A percentile compares a stretch with the other conserved stretches of the same genome.
Conservation (phyloP, 495 filamentous ascomycete species). For the Penicillium ucsense region DNA sequence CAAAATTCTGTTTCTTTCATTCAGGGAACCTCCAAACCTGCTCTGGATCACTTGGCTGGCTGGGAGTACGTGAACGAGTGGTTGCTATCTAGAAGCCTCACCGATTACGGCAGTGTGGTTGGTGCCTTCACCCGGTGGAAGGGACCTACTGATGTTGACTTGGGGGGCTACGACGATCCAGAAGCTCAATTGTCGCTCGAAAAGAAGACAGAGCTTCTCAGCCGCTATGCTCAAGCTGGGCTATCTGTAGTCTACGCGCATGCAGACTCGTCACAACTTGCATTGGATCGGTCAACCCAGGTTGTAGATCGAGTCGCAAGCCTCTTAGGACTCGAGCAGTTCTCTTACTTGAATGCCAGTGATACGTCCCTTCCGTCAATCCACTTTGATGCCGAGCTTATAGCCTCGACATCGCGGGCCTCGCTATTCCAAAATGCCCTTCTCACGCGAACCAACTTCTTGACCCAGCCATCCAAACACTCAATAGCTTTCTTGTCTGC, state of each 20-base stretch:
- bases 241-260: constrained; percentile 66
- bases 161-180: constrained; percentile 55
- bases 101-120: constrained; percentile 41
- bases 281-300: constrained; percentile 50
- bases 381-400: constrained; percentile 22
- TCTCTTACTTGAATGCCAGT: constrained; percentile 23
- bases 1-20: constrained; percentile 22
- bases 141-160: constrained; percentile 69
- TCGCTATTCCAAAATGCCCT: constrained; percentile 46
- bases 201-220: constrained; percentile 42
- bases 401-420: constrained; percentile 36
- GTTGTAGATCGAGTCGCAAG: constrained; percentile 51
- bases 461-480: constrained; percentile 55
- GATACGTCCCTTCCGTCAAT: constrained; percentile 19
- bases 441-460: constrained; percentile 48
- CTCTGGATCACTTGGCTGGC: constrained; percentile 25
- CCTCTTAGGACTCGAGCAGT: constrained; percentile 51
- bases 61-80: constrained; percentile 77
- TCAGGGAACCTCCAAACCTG: constrained; percentile 12
- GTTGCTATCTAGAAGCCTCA: constrained; percentile 56
- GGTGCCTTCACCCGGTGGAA: constrained; percentile 65
- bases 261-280: constrained; percentile 45
- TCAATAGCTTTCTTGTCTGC: constrained; percentile 57
- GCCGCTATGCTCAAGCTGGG: constrained; percentile 60
- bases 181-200: constrained; percentile 40